Evolutionary conservation across 148 eudicot species (phyloP), one percentile per base, ranked within the genome.

Genomic region (Agrostemma githago): DNA sequence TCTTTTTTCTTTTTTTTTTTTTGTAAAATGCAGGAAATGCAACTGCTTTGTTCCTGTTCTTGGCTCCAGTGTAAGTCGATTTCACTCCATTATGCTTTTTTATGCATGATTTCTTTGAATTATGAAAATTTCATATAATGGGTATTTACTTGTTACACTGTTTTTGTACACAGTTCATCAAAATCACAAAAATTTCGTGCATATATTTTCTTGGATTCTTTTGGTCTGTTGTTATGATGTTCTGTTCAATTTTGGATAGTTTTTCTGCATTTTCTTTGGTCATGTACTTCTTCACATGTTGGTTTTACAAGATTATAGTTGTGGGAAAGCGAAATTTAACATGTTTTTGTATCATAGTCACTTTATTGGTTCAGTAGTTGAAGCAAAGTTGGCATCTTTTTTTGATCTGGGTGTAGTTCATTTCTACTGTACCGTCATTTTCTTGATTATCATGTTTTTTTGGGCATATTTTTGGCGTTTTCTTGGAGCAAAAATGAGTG

Each of bases 41-140:
- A 48, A 83, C 85, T 66, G 88, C 85, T 71, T 68, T 85, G 77
- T 85, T 85, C 76, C 80, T 85, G 56, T 85, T 85, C 82, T 76
- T 85, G 77, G 78, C 88, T 5, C 88, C 88, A 1, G 70, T 79
- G 88, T 85, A 82, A 43, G 84, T 62, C 53, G 1, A 62, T 19
- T 72, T 73, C 61, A 15, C 34, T 43, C 26, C 48, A 58, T 8
- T 38, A 4, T 42, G 26, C 17, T 53, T 2, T 15, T 5, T 37
- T 68, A n/a, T 38, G 38, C 2, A 0, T 38, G 2, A 74, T 66
- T 72, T 53, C 57, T 39, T 0, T 0, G n/a, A 42, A 26, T 20
- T 62, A 21, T 10, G 66, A 34, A 34, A 40, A 7, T 4, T 66
- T 41, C 42, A 2, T 4, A 5, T 17, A 5, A 38, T 65, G 5